Conservation (phyloP, 495 filamentous ascomycete genomes). For the Aspergillus asperescens region DNA sequence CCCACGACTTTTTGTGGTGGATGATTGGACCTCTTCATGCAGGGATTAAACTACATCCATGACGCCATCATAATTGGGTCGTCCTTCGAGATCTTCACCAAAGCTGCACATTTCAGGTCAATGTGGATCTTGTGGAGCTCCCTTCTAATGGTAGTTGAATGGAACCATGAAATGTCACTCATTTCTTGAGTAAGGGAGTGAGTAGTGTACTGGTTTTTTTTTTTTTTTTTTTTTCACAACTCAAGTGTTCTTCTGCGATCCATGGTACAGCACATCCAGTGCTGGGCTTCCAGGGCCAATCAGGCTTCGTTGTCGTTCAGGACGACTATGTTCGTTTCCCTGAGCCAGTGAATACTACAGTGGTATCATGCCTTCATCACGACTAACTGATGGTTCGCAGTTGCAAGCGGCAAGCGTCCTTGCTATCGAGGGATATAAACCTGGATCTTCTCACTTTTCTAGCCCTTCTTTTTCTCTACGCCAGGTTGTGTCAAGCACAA, state of each 20-base stretch:
- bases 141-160: slow-evolving; percentile 11
- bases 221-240: slow-evolving; percentile 15
- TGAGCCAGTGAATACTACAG: slow-evolving; percentile 28
- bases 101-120: too few species aligned
- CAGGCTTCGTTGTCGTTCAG: background rate
- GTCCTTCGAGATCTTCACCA: background rate
- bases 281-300: background rate
- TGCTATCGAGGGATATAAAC: slow-evolving; percentile 31
- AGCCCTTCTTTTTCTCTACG: slow-evolving; percentile 10
- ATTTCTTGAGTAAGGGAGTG: slow-evolving; percentile 10
- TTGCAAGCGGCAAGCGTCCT: slow-evolving; percentile 15
- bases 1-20: background rate
- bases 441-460: slow-evolving; percentile 7
- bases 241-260: slow-evolving; percentile 20
- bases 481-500: slow-evolving; percentile 12
- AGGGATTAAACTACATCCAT: background rate
- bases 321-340: slow-evolving; percentile 8
- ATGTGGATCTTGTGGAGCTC: slow-evolving; percentile 15
- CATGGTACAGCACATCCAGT: slow-evolving; percentile 23
- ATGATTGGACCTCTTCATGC: background rate
- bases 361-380: slow-evolving; percentile 20
- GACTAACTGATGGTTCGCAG: background rate
- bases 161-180: slow-evolving; percentile 35
- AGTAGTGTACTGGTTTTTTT: slow-evolving; percentile 12
- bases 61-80: slow-evolving; percentile 11